Evolutionary conservation across 306 rosid species (phyloP), one percentile per base, ranked within the genome.

Genomic region (Prunus dulcis): DNA sequence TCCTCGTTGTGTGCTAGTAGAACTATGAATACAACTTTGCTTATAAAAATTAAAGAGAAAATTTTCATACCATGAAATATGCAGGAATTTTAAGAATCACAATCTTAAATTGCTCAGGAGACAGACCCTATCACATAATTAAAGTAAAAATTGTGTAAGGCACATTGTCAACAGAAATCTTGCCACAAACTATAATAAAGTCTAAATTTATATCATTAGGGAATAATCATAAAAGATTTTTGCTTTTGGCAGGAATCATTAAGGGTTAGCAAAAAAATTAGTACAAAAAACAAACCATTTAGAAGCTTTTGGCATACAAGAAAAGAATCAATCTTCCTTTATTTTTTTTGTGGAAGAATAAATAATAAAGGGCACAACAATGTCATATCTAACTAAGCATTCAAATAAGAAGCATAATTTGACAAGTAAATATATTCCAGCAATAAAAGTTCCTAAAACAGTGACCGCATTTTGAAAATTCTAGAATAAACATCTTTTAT

Each of bases 111-210:
- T 32, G 1, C 38, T 32, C 38, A 32, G 6, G 38, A 32, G 38
- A 32, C 7, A 32, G 1, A 32, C 80, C 96, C 91, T 91, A 15
- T 14, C 22, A 19, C 63, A 64, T 3, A 2, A 64, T 9, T 1
- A 12, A 28, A 22, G 14, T 6, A 61, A 30, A 27, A 25, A 69
- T 14, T 50, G n/a, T 8, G 58, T 23, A 2, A 70, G 51, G 52
- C 73, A 27, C 58, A 49, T 47, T 51, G 20, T 51, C 57, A 51
- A 51, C 2, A 45, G 15, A 49, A 69, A 51, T 1, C 46, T 10
- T 51, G 11, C 47, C 62, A 51, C 19, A 18, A 19, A 25, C 8
- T 27, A 51, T 52, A 19, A 51, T 18, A 49, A 19, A 70, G 60
- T 15, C 41, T 49, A 8, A 15, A 70, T 10, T 50, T 17, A 2